Percentiles rank a stretch among this genome's conserved stretches.
Conservation (phyloP, 2,329 filamentous ascomycete genomes). For the Fusarium pseudocircinatum region DNA sequence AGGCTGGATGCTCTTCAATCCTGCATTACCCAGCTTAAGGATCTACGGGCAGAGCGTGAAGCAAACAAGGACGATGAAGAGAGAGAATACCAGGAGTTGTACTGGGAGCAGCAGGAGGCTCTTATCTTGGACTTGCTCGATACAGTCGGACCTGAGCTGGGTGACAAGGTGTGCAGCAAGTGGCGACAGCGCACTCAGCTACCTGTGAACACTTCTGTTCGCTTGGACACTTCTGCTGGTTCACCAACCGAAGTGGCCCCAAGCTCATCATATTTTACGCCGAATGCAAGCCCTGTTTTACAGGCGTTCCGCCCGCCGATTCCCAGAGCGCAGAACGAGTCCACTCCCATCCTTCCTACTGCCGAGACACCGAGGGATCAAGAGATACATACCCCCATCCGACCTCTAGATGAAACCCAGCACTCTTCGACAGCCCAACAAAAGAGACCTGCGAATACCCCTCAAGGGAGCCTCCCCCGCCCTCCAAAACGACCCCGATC, state of each 20-base stretch:
- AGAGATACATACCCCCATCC: background rate
- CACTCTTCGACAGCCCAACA: background rate
- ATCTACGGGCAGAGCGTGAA: background rate
- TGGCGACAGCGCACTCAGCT: background rate
- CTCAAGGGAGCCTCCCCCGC: background rate
- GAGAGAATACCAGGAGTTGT: rapidly evolving
- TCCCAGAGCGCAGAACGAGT: background rate
- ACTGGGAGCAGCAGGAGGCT: background rate
- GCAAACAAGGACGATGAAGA: background rate
- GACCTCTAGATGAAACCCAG: background rate
- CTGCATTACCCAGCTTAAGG: background rate
- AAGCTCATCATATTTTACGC: background rate
- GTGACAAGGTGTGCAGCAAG: background rate
- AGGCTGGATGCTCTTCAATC: background rate
- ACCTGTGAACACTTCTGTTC: background rate
- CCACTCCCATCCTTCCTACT: background rate
- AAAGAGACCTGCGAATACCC: background rate
- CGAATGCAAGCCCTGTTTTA: background rate
- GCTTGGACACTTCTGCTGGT: background rate
- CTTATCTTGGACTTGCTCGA: background rate
- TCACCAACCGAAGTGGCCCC: background rate
- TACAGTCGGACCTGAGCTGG: background rate
- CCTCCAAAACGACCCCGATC: background rate
- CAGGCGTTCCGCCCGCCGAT: background rate
- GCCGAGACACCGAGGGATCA: background rate